Evolutionary conservation across 192 early-diverging fungal genomes (phyloP).

Genomic region (Entomortierella chlamydospora): DNA sequence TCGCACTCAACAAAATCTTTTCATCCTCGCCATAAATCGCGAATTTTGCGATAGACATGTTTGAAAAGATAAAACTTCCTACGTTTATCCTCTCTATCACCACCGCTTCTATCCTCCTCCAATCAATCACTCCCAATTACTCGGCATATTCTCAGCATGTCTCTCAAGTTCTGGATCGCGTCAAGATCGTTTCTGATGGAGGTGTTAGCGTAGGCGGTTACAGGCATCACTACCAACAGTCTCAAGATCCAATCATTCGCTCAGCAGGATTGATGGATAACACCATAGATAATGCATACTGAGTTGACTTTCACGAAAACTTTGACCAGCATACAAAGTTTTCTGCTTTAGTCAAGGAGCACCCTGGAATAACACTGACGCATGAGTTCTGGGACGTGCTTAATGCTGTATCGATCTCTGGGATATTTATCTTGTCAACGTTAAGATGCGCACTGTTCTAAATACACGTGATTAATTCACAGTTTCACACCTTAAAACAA

Average conservation of each 20-base stretch:
- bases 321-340: constrained; percentile 32
- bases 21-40: background rate
- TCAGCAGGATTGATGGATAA: constrained; percentile 20
- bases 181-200: constrained; percentile 37
- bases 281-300: constrained; percentile 36
- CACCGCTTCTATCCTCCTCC: constrained; percentile 9
- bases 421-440: no score
- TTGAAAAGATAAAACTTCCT: constrained; percentile 14
- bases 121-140: background rate
- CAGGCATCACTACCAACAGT: constrained; percentile 24
- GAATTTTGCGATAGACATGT: background rate
- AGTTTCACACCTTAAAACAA: no score
- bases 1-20: no score
- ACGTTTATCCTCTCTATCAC: constrained; percentile 25
- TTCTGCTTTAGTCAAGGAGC: constrained; percentile 16
- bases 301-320: constrained; percentile 49
- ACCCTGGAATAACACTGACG: constrained; percentile 39
- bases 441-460: no score
- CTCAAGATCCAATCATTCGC: constrained; percentile 42
- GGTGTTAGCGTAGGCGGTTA: constrained; percentile 37
- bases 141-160: constrained; percentile 6
- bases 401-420: constrained; percentile 35
- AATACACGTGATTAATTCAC: no score
- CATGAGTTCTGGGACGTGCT: constrained; percentile 46
- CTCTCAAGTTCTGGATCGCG: constrained; percentile 1